Evolutionary conservation across 306 rosid species (phyloP), one percentile per base, ranked within the genome.

Genomic region (Crotalaria pallida): DNA sequence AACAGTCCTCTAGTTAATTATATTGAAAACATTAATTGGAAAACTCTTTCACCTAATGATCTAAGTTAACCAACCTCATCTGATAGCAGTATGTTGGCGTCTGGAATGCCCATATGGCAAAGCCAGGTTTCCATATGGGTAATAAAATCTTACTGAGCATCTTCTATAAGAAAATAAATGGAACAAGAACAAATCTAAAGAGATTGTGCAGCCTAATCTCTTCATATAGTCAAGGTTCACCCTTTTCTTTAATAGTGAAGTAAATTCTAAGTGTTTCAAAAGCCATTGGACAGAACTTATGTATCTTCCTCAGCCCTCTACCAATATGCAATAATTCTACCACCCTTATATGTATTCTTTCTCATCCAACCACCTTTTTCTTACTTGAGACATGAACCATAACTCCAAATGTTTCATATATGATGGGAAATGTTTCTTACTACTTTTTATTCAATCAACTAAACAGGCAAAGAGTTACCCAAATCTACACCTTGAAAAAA

Each of bases 11-110:
- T 18, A 38, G 74, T 24, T 57, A 29, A 41, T 56, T 64, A 58
- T 40, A 58, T 34, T 69, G 48, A 38, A 58, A 41, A 71, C 33
- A 44, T 43, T 5, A 50, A 8, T 40, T 12, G 24, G 26, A 49
- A 43, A 26, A 23, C 60, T 80, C 22, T 48, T 58, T 49, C 52
- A 21, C 71, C 78, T 23, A 70, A 72, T 18, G 71, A 51, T 71
- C 75, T 50, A 52, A 56, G 44, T 27, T 31, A 60, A 16, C 55
- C 62, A 58, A 71, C n/a, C 41, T 49, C 29, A 1, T 55, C 43
- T 7, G 16, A 26, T 10, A 53, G 33, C 60, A 31, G 8, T 34
- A 34, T 34, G 41, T 8, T 8, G 69, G 49, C 6, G 22, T 53
- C 41, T 22, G 22, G 67, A 58, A 73, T 58, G 27, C 22, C 6